These are phyloP conservation scores for Penicillium aurantiogriseum DNA, from an alignment of 2,329 filamentous ascomycete genomes.

Conservation along the genomic window DNA sequence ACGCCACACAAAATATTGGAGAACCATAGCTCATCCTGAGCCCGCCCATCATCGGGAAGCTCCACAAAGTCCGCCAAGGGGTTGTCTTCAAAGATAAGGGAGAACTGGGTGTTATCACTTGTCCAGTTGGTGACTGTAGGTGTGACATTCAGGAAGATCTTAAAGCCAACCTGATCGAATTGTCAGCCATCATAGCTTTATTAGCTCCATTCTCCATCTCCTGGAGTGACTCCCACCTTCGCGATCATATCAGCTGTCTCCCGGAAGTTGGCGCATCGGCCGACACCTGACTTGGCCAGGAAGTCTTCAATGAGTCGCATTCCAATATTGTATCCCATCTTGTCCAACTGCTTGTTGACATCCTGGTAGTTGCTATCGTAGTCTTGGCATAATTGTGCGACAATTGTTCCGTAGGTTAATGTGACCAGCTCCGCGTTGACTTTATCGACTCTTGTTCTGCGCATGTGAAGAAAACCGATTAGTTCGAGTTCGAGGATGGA, in stretches of 20 bases:
- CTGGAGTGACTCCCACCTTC: constrained; percentile 58
- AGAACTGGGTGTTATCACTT: constrained; percentile 93
- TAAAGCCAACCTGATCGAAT: constrained; percentile 78
- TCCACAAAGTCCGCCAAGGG: constrained; percentile 97
- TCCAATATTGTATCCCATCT: constrained; percentile 99
- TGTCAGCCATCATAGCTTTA: constrained; percentile 4
- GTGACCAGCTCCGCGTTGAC: constrained; percentile 97
- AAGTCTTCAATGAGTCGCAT: constrained; percentile 96
- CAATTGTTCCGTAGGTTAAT: constrained; percentile 95
- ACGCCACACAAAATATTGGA: constrained; percentile 96
- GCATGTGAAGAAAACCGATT: constrained; percentile 8
- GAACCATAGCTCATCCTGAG: constrained; percentile 97
- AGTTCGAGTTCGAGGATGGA: constrained; percentile 10
- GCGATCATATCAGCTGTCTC: constrained; percentile 97
- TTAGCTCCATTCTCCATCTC: background rate
- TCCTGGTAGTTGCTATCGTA: constrained; percentile 91
- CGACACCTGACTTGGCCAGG: constrained; percentile 88
- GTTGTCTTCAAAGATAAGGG: constrained; percentile 93
- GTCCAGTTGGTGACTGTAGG: constrained; percentile 95
- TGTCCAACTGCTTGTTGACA: constrained; percentile 96
- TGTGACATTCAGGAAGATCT: constrained; percentile 97
- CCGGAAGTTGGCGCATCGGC: constrained; percentile 85
- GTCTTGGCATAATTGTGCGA: constrained; percentile 93
- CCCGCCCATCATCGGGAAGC: constrained; percentile 88
- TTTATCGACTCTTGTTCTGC: constrained; percentile 90